Conservation (phyloP, 768 basidiomycete genomes). For the Leccinellum luteum region DNA sequence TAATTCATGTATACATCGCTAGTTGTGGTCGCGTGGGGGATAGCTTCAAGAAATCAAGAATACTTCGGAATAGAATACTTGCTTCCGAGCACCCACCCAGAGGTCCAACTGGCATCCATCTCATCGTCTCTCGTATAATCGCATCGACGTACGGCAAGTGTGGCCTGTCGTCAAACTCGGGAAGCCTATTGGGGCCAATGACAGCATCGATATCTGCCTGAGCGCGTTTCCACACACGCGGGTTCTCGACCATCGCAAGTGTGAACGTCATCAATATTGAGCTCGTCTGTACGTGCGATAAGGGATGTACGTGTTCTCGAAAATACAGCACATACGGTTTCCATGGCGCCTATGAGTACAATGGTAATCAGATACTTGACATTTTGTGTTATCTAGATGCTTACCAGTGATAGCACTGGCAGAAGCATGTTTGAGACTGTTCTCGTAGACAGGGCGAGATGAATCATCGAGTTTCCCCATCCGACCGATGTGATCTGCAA, state of each 20-base stretch:
- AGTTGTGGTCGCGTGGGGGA: background rate
- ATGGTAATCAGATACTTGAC: background rate
- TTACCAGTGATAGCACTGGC: conserved; percentile 12
- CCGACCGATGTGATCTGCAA: conserved; percentile 11
- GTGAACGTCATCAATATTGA: background rate
- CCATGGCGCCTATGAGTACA: background rate
- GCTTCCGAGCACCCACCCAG: too few species aligned
- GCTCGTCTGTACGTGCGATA: conserved; percentile 5
- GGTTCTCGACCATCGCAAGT: background rate
- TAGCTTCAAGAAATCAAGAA: background rate
- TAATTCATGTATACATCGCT: background rate
- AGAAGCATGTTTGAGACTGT: conserved; percentile 8
- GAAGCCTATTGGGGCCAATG: background rate
- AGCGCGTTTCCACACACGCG: background rate
- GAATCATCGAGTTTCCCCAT: conserved; percentile 17
- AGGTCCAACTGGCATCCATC: too few species aligned
- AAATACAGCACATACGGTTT: conserved; percentile 3
- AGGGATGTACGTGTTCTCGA: background rate
- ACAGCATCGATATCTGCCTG: background rate
- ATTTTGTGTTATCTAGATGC: background rate
- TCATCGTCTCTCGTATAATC: too few species aligned
- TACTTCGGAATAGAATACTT: background rate
- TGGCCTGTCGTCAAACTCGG: too few species aligned
- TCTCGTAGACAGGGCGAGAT: conserved; percentile 1
- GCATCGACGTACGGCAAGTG: too few species aligned